Evolutionary conservation across 495 filamentous ascomycete species (phyloP), one percentile per base, ranked within the genome.

Genomic region (Diplogelasinospora grovesii): DNA sequence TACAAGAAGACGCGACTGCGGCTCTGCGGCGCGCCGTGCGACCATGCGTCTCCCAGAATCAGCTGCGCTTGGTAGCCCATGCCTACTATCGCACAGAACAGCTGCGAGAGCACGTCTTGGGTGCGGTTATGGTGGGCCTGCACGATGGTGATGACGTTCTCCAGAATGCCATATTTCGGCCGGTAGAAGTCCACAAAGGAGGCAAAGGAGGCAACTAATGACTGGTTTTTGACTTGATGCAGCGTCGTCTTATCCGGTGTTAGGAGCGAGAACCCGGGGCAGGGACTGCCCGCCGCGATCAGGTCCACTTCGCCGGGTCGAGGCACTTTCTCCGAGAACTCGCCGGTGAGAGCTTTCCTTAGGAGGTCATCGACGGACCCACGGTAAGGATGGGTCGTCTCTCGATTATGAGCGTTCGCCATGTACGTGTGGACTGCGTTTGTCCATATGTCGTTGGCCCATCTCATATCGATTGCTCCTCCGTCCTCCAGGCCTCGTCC

Each of bases 311-410:
- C 70, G 3, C 79, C 80, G 20, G 73, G 68, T 14, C 37, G 36
- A 2, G 81, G 73, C n/a, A 83, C 61, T 3, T 59, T 46, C 3
- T 53, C 50, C 0, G 53, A 48, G 9, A 57, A 62, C 21, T 70
- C 63, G 0, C 77, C 79, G 13, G 58, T 36, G 23, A 87, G 52
- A 0, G 79, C 78, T 37, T 65, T 61, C 11, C 48, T 44, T 0
- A 87, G 63, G 22, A 81, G 72, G 44, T 87, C 79, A 46, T 87
- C 78, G 7, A 86, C 77, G 1, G 83, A 88, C 2, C 82, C 84
- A 5, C 70, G 60, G 43, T 72, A 86, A 0, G 83, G 67, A 4
- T 69, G 59, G 4, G 58, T 53, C 1, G 28, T 34, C 2, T 50
- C 42, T 10, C 46, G 46, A 9, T 56, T 19, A 2, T 47, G 44